A percentile compares a stretch with the other conserved stretches of the same genome.
Conservation (phyloP, 106 monocot species). For the Phalaenopsis aphrodite region DNA sequence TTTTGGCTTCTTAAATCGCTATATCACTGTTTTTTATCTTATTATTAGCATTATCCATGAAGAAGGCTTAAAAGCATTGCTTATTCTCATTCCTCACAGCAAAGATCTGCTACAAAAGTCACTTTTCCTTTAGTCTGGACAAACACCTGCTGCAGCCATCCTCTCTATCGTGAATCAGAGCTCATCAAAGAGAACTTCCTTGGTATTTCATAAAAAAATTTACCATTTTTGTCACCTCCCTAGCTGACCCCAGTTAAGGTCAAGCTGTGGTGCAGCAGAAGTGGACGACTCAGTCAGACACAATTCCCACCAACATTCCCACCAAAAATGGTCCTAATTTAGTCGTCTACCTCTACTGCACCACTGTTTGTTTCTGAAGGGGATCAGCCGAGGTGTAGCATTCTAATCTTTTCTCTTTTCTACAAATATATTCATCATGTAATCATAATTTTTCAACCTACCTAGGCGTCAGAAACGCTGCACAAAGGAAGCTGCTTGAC, state of each 20-base stretch:
- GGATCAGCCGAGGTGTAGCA: no score
- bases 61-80: not conserved
- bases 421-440: not conserved
- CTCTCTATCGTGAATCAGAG: constrained; percentile 58
- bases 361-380: no score
- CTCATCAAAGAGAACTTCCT: constrained; percentile 42
- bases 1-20: no score
- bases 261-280: no score
- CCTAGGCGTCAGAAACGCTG: constrained; percentile 84
- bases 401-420: constrained; percentile 3
- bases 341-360: no score
- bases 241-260: no score
- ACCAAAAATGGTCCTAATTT: no score
- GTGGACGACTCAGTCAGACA: no score
- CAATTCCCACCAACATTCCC: no score
- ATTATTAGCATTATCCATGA: not conserved
- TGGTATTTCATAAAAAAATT: constrained; percentile 17
- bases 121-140: constrained; percentile 70
- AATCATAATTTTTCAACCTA: not conserved
- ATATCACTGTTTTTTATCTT: no score
- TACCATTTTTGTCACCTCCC: not conserved
- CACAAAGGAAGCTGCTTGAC: constrained; percentile 83
- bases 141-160: constrained; percentile 71
- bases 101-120: constrained; percentile 71
- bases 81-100: constrained; percentile 19